A percentile compares a stretch with the other conserved stretches of the same genome.
phyloP scores from a whole-genome alignment of 768 basidiomycete species.

The Fibroporia radiculosa region DNA sequence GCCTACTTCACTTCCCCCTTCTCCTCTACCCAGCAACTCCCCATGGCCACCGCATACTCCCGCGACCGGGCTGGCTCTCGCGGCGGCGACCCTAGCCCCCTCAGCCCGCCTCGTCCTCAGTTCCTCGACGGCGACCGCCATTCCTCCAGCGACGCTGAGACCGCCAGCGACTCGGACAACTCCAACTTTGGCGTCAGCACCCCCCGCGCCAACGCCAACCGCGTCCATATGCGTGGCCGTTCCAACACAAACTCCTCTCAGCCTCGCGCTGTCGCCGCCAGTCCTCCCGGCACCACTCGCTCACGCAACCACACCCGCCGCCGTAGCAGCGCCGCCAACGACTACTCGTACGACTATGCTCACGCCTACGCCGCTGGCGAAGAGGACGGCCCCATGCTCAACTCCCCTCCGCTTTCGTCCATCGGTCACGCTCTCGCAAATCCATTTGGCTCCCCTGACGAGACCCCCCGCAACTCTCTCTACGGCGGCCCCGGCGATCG shows the following conservation, averaged over 20 bases:
- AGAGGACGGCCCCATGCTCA: background rate
- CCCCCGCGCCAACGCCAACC: background rate
- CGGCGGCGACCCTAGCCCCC: constrained; percentile 7
- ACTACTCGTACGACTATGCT: constrained; percentile 12
- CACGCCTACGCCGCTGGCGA: constrained; percentile 4
- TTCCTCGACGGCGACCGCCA: constrained; percentile 26
- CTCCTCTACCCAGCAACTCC: constrained; percentile 6
- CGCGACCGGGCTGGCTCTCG: constrained; percentile 6
- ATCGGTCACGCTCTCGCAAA: constrained; percentile 1
- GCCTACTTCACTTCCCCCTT: constrained; percentile 11
- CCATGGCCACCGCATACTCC: constrained; percentile 11
- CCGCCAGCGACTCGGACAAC: constrained; percentile 19
- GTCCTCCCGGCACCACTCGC: constrained; percentile 5
- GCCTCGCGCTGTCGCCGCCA: constrained; percentile 4
- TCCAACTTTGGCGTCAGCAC: constrained; percentile 3
- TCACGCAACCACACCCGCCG: constrained; percentile 19
- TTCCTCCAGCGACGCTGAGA: constrained; percentile 12
- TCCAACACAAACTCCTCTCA: background rate
- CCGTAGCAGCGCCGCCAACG: constrained; percentile 12
- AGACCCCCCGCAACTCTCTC: constrained; percentile 2
- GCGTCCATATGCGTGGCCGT: constrained; percentile 1
- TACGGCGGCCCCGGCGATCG: constrained; percentile 8
- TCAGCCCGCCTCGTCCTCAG: constrained; percentile 30
- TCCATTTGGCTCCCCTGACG: background rate
- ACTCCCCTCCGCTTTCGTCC: constrained; percentile 14